Percentiles rank a stretch among this genome's conserved stretches.
phyloP scores from a whole-genome alignment of 768 basidiomycete genomes.

The Russula foetens region DNA sequence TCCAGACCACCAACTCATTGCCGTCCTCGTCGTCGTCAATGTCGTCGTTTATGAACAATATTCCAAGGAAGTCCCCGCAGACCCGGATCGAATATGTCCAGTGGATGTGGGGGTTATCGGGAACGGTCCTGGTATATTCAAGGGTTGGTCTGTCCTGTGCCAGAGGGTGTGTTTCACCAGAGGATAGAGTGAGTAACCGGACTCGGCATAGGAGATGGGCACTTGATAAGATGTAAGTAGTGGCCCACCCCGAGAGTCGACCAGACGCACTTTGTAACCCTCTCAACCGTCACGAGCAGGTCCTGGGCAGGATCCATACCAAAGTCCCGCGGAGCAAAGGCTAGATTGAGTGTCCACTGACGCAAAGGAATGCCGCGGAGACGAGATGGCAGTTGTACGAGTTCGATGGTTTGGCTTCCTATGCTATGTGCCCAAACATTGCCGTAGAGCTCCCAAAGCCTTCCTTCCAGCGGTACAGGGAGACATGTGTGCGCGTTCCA shows the following conservation, averaged over 20 bases:
- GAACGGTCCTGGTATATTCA: constrained; percentile 6
- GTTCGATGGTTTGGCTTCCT: background rate
- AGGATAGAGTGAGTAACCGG: constrained; percentile 5
- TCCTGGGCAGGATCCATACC: constrained; percentile 19
- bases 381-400: constrained; percentile 16
- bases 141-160: background rate
- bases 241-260: background rate
- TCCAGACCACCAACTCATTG: constrained; percentile 14
- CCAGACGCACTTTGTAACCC: constrained; percentile 25
- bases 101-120: background rate
- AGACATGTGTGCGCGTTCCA: background rate
- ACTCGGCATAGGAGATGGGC: background rate
- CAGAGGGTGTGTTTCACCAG: constrained; percentile 7
- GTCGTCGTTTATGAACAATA: background rate
- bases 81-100: constrained; percentile 15
- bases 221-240: background rate
- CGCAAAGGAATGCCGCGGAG: constrained; percentile 14
- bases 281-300: constrained; percentile 14
- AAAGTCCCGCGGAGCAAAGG: constrained; percentile 13
- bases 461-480: background rate
- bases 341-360: constrained; percentile 11
- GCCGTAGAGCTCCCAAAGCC: constrained; percentile 19
- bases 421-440: constrained; percentile 13
- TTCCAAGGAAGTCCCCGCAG: constrained; percentile 12
- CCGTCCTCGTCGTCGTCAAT: background rate